These are phyloP conservation scores for Cyclostephanos tholiformis DNA, from an alignment of 108 stramenopile species.

Conservation along the genomic window DNA sequence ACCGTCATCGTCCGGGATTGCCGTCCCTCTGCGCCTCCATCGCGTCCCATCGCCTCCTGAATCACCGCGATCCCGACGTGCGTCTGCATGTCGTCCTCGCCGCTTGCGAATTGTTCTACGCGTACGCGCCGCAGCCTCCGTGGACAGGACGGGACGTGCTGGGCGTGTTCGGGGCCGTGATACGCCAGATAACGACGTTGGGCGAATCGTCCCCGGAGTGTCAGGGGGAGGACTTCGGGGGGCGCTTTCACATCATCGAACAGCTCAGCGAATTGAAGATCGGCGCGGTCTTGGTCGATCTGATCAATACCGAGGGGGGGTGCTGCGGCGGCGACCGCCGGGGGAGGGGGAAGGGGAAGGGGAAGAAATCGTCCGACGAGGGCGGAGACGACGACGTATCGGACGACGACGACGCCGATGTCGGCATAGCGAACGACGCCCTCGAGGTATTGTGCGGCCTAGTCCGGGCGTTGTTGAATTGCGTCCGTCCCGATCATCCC, in stretches of 20 bases:
- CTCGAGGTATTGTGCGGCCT: conserved; percentile 66
- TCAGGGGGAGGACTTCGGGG: conserved; percentile 44
- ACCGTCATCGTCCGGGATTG: conserved; percentile 54
- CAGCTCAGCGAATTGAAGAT: conserved; percentile 80
- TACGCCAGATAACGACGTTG: conserved; percentile 53
- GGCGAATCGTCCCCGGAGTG: background rate
- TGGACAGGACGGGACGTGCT: conserved; percentile 70
- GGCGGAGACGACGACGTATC: background rate
- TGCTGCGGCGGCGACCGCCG: background rate
- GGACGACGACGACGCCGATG: conserved; percentile 15
- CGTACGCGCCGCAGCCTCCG: conserved; percentile 86
- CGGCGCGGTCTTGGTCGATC: conserved; percentile 77
- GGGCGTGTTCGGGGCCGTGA: conserved; percentile 68
- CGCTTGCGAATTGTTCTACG: conserved; percentile 76
- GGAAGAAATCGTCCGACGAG: conserved; percentile 18
- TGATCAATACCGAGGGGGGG: conserved; percentile 56
- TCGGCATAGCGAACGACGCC: conserved; percentile 40
- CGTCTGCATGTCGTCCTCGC: conserved; percentile 66
- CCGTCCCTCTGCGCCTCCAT: conserved; percentile 52
- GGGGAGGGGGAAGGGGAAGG: conserved; percentile 5
- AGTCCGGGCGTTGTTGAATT: conserved; percentile 59
- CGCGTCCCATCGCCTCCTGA: conserved; percentile 39
- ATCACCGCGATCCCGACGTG: conserved; percentile 73
- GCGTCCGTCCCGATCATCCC: conserved; percentile 70
- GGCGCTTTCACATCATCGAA: conserved; percentile 68